Evolutionary conservation across 1,284 basidiomycete species (phyloP).

Genomic region (Neonothopanus nambi): DNA sequence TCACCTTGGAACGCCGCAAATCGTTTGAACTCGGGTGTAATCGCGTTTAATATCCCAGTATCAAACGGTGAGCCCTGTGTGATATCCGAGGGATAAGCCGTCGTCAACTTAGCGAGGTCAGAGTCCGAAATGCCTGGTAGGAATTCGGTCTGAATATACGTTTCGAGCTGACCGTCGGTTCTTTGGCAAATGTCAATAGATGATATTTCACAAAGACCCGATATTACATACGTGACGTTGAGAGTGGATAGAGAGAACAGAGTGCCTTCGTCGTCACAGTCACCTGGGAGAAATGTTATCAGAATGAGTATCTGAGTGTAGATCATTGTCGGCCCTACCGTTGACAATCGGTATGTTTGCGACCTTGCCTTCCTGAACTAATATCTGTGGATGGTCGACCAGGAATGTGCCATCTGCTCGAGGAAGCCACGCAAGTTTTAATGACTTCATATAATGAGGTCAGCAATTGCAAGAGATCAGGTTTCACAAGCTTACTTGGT

Average conservation of each 20-base stretch:
- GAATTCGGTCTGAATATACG: conserved; percentile 36
- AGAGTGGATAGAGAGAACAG: conserved; percentile 43
- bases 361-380: conserved; percentile 41
- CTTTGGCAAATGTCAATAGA: conserved; percentile 23
- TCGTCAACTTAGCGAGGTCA: conserved; percentile 33
- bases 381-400: conserved; percentile 38
- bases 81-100: conserved; percentile 43
- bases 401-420: conserved; percentile 53
- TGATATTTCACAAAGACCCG: not conserved
- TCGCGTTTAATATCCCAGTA: conserved; percentile 43
- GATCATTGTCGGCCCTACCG: conserved; percentile 27
- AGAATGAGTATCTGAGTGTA: too few relatives aligned
- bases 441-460: conserved; percentile 26
- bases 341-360: conserved; percentile 47
- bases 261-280: conserved; percentile 58
- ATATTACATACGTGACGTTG: conserved; percentile 41
- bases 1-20: conserved; percentile 54
- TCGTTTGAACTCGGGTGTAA: conserved; percentile 55
- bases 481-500: conserved; percentile 37
- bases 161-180: conserved; percentile 35
- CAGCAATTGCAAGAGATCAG: not conserved
- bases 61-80: conserved; percentile 52
- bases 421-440: conserved; percentile 48
- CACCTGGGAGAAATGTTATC: conserved; percentile 25
- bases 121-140: conserved; percentile 29